Base-by-base conservation (phyloP, 306 rosid genomes). In the Lathyrus sativus region DNA sequence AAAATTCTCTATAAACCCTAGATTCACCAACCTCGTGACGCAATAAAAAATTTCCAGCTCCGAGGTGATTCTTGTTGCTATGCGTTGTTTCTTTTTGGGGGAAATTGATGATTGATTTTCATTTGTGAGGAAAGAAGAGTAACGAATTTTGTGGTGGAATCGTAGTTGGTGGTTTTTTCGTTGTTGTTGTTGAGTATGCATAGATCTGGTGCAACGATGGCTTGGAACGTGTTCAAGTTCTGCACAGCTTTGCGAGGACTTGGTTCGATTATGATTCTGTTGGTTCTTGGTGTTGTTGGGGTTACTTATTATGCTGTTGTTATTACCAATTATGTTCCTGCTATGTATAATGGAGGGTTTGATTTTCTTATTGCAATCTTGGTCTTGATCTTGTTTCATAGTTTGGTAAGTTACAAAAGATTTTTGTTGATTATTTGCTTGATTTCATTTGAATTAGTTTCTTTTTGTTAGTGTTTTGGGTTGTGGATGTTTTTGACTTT, bases 161-260 rank as follows among this genome's bases (percentile, higher is more conserved):
- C 67, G 19, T 54, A 24, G 77, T 74, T 74, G 51, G 56, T 53
- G 15, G 15, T 53, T 10, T 8, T 18, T 19, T 61, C 8, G 9
- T 33, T 33, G 38, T 35, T 33, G 38, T 72, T 11, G 11, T 62
- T 43, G 76, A 79, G 72, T 79, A 91, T 95, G 97, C 96, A 95
- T 84, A 95, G 99, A 95, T 95, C 97, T 89, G 99, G 95, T 60
- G 89, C 84, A 41, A 79, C 96, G 49, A 95, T 95, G 97, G 97
- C 99, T 55, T 95, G 99, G 99, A 95, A 95, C 67, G 97, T 95
- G 80, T 95, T 95, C 89, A 88, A 95, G 91, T 95, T 95, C 82
- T 95, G 99, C 68, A 88, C 96, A 45, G 99, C 92, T 76, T 79
- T 95, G 19, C 88, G 99, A 65, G 99, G 97, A 56, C 81, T 95